Conservation (phyloP, 192 early-diverging fungal species). For the Rhizophagus clarus region DNA sequence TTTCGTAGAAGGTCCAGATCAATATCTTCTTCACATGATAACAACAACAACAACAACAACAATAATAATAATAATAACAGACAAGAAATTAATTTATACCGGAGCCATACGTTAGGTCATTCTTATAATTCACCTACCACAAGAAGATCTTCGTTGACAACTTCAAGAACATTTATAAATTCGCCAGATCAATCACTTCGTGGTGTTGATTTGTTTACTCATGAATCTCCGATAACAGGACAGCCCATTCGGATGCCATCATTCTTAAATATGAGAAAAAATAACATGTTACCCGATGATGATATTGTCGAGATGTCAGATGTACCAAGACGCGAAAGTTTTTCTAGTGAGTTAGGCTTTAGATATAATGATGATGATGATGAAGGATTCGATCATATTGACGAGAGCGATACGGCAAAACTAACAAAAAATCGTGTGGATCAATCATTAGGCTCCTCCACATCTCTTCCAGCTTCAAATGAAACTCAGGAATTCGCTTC, state of each 20-base stretch:
- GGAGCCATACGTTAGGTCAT: background rate
- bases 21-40: background rate
- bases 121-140: background rate
- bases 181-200: background rate
- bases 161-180: background rate
- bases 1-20: background rate
- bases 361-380: conserved; percentile 13
- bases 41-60: too few relatives aligned
- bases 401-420: conserved; percentile 24
- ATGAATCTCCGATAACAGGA: background rate
- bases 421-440: conserved; percentile 12
- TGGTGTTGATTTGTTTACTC: background rate
- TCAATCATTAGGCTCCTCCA: background rate
- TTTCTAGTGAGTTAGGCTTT: conserved; percentile 3
- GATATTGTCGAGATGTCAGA: conserved; percentile 23
- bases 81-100: background rate
- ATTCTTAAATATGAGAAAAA: background rate
- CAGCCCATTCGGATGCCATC: background rate
- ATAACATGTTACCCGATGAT: background rate
- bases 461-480: background rate
- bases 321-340: conserved; percentile 6
- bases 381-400: conserved; percentile 10
- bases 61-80: background rate
- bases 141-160: background rate
- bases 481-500: background rate